phyloP scores from a whole-genome alignment of 1,139 yeast species.

The Candida sanyaensis region DNA sequence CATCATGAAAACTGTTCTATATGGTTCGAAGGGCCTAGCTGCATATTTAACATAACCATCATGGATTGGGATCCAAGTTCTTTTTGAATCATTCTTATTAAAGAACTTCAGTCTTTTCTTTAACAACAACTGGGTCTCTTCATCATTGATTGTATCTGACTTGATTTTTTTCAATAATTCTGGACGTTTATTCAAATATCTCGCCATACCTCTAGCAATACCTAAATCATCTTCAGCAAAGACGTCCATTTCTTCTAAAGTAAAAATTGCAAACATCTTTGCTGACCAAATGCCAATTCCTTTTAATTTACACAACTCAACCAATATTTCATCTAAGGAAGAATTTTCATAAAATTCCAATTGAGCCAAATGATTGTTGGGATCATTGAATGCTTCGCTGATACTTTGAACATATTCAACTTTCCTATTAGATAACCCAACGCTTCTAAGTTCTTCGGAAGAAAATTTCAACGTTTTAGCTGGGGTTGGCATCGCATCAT shows the following conservation, averaged over 20 bases:
- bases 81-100: constrained; percentile 37
- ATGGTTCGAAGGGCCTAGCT: constrained; percentile 65
- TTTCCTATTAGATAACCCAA: constrained; percentile 75
- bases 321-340: constrained; percentile 50
- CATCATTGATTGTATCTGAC: constrained; percentile 29
- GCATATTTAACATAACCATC: constrained; percentile 58
- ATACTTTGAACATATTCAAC: constrained; percentile 63
- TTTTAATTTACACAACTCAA: constrained; percentile 58
- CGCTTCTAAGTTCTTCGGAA: constrained; percentile 52
- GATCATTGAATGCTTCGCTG: constrained; percentile 54
- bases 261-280: constrained; percentile 80
- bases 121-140: constrained; percentile 28
- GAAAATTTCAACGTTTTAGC: constrained; percentile 39
- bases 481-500: constrained; percentile 54
- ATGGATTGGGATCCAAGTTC: constrained; percentile 63
- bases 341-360: constrained; percentile 36
- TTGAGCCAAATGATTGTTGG: constrained; percentile 37
- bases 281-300: constrained; percentile 94
- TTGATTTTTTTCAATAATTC: constrained; percentile 46
- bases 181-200: constrained; percentile 61
- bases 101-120: constrained; percentile 40
- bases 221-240: constrained; percentile 85
- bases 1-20: constrained; percentile 68
- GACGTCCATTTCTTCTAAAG: constrained; percentile 63
- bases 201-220: constrained; percentile 75